Evolutionary conservation across 208 protist species (phyloP).

Genomic region (Leishmania major): DNA sequence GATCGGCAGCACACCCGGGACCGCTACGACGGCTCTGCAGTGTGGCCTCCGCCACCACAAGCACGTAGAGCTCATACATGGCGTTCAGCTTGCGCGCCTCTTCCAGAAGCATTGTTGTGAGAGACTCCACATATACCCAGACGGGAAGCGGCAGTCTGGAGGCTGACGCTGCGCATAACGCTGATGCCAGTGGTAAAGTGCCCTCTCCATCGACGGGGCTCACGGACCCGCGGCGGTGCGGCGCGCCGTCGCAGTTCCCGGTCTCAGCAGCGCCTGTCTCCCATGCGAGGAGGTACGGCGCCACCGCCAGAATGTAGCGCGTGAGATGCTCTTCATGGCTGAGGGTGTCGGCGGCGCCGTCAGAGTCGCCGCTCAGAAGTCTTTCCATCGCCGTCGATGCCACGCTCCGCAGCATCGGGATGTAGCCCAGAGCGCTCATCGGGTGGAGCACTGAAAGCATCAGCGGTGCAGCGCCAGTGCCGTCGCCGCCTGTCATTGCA

Average conservation of each 20-base stretch:
- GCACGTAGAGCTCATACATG: slow-evolving; percentile 25
- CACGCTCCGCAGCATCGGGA: slow-evolving; percentile 28
- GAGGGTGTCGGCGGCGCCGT: neutral
- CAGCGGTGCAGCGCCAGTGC: slow-evolving; percentile 3
- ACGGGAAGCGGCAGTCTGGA: slow-evolving; percentile 22
- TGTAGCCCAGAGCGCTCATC: slow-evolving; percentile 48
- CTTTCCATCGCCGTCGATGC: neutral
- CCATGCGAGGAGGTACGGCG: slow-evolving; percentile 35
- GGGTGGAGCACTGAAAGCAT: slow-evolving; percentile 46
- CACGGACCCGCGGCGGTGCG: neutral
- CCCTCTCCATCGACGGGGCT: neutral
- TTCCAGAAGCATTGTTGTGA: slow-evolving; percentile 31
- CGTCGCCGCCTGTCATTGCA: neutral
- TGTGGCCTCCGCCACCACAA: slow-evolving; percentile 17
- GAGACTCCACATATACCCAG: slow-evolving; percentile 30
- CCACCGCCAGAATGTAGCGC: slow-evolving; percentile 20
- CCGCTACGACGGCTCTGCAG: slow-evolving; percentile 5
- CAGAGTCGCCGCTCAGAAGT: neutral
- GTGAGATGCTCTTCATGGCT: slow-evolving; percentile 3
- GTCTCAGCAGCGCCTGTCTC: neutral
- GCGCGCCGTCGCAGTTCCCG: neutral
- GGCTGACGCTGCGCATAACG: neutral
- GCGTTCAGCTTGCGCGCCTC: slow-evolving; percentile 31
- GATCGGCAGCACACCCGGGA: neutral
- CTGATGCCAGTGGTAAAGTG: neutral